These are phyloP conservation scores for Globomyces pollinis-pini DNA, from an alignment of 192 early-diverging fungal genomes.

Conservation along the genomic window DNA sequence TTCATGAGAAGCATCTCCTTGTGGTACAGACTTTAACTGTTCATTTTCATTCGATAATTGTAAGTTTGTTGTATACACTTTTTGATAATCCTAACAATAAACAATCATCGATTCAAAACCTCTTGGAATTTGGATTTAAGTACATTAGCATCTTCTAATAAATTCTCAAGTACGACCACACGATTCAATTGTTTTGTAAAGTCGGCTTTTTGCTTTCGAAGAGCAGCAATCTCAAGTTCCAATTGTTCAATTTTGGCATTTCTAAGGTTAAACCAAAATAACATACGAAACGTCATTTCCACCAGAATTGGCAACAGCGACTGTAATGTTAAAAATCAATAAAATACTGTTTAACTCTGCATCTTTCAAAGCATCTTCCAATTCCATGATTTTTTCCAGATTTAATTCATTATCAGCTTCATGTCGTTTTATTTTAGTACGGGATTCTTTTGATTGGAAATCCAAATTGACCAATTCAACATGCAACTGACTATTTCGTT, in stretches of 20 bases:
- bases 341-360: conserved; percentile 56
- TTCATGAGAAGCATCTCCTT: not conserved
- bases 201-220: conserved; percentile 16
- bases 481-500: conserved; percentile 54
- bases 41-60: not conserved
- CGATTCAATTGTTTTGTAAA: conserved; percentile 15
- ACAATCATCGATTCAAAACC: too few relatives aligned
- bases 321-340: not conserved
- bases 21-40: not conserved
- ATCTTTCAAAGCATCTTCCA: conserved; percentile 79
- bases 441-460: conserved; percentile 57
- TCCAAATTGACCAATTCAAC: conserved; percentile 65
- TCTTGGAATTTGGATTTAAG: conserved; percentile 54
- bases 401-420: conserved; percentile 58
- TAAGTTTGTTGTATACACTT: conserved; percentile 15
- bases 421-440: conserved; percentile 54
- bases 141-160: conserved; percentile 53
- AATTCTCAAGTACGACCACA: conserved; percentile 44
- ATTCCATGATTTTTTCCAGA: conserved; percentile 62
- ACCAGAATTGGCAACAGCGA: too few relatives aligned
- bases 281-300: too few relatives aligned
- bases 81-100: conserved; percentile 55
- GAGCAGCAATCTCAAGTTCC: conserved; percentile 48
- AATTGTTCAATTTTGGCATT: conserved; percentile 47
- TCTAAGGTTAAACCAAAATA: conserved; percentile 12